Evolutionary conservation across 108 stramenopile genomes (phyloP).

Genomic region (Asterionellopsis glacialis): DNA sequence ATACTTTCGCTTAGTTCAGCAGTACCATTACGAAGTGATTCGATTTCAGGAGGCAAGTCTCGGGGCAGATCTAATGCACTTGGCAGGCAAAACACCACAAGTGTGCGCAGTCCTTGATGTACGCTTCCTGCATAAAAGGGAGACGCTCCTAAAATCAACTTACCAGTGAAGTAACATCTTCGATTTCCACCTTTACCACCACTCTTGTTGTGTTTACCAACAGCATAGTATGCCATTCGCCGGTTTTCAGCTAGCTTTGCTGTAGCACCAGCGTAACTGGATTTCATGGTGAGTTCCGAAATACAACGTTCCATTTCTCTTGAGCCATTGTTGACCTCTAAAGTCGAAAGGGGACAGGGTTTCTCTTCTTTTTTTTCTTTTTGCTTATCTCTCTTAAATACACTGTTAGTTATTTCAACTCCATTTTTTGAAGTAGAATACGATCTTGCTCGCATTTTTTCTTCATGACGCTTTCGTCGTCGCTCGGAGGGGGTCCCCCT

Average conservation of each 20-base stretch:
- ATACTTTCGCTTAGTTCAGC: not conserved
- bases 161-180: slow-evolving; percentile 81
- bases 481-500: not conserved
- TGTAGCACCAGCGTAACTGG: slow-evolving; percentile 35
- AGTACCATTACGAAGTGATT: not conserved
- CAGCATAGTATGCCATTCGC: slow-evolving; percentile 87
- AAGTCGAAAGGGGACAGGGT: slow-evolving; percentile 22
- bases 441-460: too few species aligned
- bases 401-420: too few species aligned
- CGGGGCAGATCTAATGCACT: slow-evolving; percentile 61
- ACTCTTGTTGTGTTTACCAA: slow-evolving; percentile 56
- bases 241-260: slow-evolving; percentile 38
- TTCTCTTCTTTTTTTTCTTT: not conserved
- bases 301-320: slow-evolving; percentile 52
- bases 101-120: slow-evolving; percentile 73
- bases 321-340: slow-evolving; percentile 19
- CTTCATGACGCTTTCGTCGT: not conserved
- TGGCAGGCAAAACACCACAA: slow-evolving; percentile 85
- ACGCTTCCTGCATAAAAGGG: slow-evolving; percentile 84
- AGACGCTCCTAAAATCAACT: slow-evolving; percentile 51
- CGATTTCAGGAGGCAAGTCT: not conserved
- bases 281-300: slow-evolving; percentile 81
- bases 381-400: not conserved
- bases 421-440: too few species aligned
- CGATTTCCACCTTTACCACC: slow-evolving; percentile 56